Base-by-base conservation (phyloP, 108 stramenopile species). In the Pseudonitzschia multiseries region DNA sequence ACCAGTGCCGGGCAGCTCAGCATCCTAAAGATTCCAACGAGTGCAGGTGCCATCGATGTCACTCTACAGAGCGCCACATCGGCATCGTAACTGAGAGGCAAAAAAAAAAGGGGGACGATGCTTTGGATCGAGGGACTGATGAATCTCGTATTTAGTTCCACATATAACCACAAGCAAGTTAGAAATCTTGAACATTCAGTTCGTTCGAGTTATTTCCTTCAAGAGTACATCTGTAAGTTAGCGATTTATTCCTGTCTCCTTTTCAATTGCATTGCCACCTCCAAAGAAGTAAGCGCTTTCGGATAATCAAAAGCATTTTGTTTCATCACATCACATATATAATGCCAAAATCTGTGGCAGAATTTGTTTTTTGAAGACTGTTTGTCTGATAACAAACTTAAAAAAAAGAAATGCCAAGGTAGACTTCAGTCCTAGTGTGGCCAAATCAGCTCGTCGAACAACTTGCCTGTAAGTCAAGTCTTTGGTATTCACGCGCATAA, bases 1-100 rank as follows among this genome's bases (percentile, higher is more conserved):
- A 94, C 69, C 48, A 79, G 53, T 48, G 77, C 77, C 13, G 93
- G 91, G 51, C 87, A 87, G 42, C 70, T 66, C 86, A 94, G 87
- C 74, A 94, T 76, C 32, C 91, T 60, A 1, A 75, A 65, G 3
- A 94, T 32, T 15, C 82, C 85, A 4, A 8, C 32, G 5, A 56
- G 54, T 1, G 22, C 21, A 26, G 54, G 22, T 26, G 10, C 13
- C 36, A 36, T 36, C 36, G 36, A 46, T 14, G 68, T 60, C 20
- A 64, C 64, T 8, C 80, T 84, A 9, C 89, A 85, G 5, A 57
- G 81, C 24, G 68, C 65, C 51, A 90, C 88, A 43, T 90, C 93
- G 44, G 41, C 71, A 14, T 92, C 77, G 71, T 89, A 86, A 32
- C 41, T 68, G 71, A 80, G 80, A 59, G 86, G 74, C 33, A 92